A percentile compares a stretch with the other conserved stretches of the same genome.
Conservation (phyloP, 2,329 filamentous ascomycete genomes). For the Sporothrix curviconia region DNA sequence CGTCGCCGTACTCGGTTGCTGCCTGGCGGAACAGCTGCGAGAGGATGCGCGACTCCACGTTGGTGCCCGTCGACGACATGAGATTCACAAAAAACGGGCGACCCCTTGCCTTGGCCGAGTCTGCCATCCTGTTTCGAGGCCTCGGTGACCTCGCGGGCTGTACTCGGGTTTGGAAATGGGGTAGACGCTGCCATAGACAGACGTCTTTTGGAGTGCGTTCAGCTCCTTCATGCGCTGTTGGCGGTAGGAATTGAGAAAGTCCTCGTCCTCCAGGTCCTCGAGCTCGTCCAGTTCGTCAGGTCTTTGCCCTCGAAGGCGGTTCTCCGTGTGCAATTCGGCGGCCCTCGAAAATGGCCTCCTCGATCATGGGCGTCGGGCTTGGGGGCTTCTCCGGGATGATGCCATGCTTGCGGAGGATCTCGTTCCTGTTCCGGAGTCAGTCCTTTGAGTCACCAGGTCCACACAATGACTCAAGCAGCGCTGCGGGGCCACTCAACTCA, state of each 20-base stretch:
- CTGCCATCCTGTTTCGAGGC: slow-evolving; percentile 51
- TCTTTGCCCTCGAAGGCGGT: slow-evolving; percentile 87
- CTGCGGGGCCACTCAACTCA: slow-evolving; percentile 30
- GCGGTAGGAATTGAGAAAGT: slow-evolving; percentile 79
- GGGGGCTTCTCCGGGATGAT: slow-evolving; percentile 97
- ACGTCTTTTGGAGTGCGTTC: slow-evolving; percentile 64
- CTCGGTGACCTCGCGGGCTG: slow-evolving; percentile 81
- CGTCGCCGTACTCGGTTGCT: slow-evolving; percentile 77
- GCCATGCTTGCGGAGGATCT: slow-evolving; percentile 93
- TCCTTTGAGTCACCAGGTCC: background rate
- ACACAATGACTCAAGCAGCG: background rate
- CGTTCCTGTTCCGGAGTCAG: slow-evolving; percentile 62
- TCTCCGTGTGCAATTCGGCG: slow-evolving; percentile 80
- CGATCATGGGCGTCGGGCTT: slow-evolving; percentile 89
- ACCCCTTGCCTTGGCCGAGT: background rate
- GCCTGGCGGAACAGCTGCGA: slow-evolving; percentile 81
- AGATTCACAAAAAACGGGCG: slow-evolving; percentile 69
- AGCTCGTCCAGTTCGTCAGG: slow-evolving; percentile 88
- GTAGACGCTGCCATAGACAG: slow-evolving; percentile 84
- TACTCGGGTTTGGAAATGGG: slow-evolving; percentile 94
- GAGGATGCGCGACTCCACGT: slow-evolving; percentile 77
- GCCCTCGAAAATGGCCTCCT: slow-evolving; percentile 85
- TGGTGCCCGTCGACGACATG: slow-evolving; percentile 69
- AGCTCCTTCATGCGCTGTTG: slow-evolving; percentile 84
- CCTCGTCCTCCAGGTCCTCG: slow-evolving; percentile 92